Conservation (phyloP, 192 early-diverging fungal species). For the Coemansia aciculifera region DNA sequence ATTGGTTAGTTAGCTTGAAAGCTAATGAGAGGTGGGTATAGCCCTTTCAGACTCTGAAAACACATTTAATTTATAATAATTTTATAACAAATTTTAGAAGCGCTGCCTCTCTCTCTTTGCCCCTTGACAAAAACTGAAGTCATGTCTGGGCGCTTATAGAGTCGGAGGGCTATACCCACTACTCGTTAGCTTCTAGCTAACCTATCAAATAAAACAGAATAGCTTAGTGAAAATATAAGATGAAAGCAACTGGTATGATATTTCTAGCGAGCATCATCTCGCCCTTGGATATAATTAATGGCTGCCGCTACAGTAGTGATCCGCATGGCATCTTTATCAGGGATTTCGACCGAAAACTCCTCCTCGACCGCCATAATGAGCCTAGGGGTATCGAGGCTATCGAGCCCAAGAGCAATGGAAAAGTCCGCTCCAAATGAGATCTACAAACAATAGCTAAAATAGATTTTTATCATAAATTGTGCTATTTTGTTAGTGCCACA, state of each 20-base stretch:
- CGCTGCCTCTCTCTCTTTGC: too few species aligned
- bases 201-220: neutral
- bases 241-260: too few species aligned
- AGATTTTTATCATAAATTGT: neutral
- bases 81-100: too few species aligned
- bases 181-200: too few species aligned
- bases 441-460: constrained; percentile 49
- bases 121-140: too few species aligned
- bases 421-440: constrained; percentile 84
- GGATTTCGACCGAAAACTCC: constrained; percentile 97
- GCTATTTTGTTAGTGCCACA: neutral
- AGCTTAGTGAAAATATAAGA: neutral
- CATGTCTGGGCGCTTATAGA: too few species aligned
- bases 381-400: constrained; percentile 95
- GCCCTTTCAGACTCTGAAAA: too few species aligned
- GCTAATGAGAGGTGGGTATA: too few species aligned
- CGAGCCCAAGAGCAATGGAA: constrained; percentile 89
- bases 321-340: constrained; percentile 94
- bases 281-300: constrained; percentile 76
- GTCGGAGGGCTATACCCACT: too few species aligned
- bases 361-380: constrained; percentile 99
- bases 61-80: too few species aligned
- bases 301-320: constrained; percentile 88
- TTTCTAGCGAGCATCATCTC: constrained; percentile 72
- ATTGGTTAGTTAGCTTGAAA: too few species aligned